Base-by-base conservation (phyloP, 2,329 filamentous ascomycete genomes). In the Karstenula rhodostoma region DNA sequence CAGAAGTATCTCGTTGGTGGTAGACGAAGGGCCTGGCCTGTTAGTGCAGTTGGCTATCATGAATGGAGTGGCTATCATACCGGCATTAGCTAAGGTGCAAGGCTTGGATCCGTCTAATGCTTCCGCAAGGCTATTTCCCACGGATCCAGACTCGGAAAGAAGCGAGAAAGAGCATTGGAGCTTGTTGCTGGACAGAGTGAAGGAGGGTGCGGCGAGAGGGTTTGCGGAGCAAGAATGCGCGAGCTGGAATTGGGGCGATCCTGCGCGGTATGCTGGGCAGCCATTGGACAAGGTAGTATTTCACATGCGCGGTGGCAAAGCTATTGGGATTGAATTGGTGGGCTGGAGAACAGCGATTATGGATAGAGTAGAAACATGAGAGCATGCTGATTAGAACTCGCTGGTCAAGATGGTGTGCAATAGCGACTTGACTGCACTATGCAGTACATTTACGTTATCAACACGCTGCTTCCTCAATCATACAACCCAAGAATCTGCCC, bases 401-500 rank as follows among this genome's bases (percentile, higher is more conserved):
- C n/a, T n/a, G n/a, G n/a, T n/a, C n/a, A n/a, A n/a, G 25, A 10
- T n/a, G 15, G 25, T 29, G 23, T 8, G 27, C 27, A 8, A 8
- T 4, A 29, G 8, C 4, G 27, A 8, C 27, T 4, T 4, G 8
- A 4, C 27, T 4, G 27, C 27, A 8, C 8, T 4, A 4, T 37
- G 35, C 43, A 25, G 19, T 22, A 7, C 13, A 47, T 12, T 9
- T 25, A 47, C 13, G 6, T 13, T 32, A 32, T 32, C 23, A 1
- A 22, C 17, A 43, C 19, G 17, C 17, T 25, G n/a, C 25, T 25
- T 48, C 25, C 27, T 48, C 25, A 40, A 33, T 46, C 37, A 52
- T 65, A 65, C 56, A 84, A 64, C 0, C 81, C 82, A 22, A 85
- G 67, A 33, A 83, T 82, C 71, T 85, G 82, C 0, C 82, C 83